These are phyloP conservation scores for Penicillium sp. DNA, from an alignment of 2,329 filamentous ascomycete genomes.

Conservation along the genomic window DNA sequence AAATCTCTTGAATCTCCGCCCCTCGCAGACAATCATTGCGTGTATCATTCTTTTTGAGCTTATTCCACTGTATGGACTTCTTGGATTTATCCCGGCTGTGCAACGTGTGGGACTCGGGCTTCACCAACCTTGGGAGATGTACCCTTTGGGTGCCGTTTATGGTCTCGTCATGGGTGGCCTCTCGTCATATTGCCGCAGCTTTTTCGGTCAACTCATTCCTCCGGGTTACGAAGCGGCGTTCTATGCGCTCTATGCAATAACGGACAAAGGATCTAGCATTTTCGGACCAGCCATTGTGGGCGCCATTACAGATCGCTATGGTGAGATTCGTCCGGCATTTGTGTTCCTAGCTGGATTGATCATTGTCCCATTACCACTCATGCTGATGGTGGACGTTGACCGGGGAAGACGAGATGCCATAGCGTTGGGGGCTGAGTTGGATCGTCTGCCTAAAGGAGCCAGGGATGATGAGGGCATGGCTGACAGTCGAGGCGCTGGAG, in stretches of 20 bases:
- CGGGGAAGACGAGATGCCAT: conserved; percentile 67
- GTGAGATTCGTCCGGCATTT: conserved; percentile 81
- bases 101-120: conserved; percentile 73
- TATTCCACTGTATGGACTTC: conserved; percentile 84
- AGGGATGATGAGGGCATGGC: conserved; percentile 30
- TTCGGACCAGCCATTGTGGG: conserved; percentile 95
- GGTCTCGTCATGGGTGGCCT: conserved; percentile 92
- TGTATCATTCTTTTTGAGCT: conserved; percentile 88
- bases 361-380: conserved; percentile 74
- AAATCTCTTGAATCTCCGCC: conserved; percentile 62
- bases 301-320: conserved; percentile 78
- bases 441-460: conserved; percentile 27
- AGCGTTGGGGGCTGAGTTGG: conserved; percentile 56
- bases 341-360: conserved; percentile 87
- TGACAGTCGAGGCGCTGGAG: neutral
- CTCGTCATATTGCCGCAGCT: conserved; percentile 82
- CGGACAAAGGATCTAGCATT: conserved; percentile 90
- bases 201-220: conserved; percentile 91
- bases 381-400: conserved; percentile 81
- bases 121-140: conserved; percentile 97
- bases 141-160: conserved; percentile 82
- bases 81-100: conserved; percentile 81
- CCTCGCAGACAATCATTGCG: conserved; percentile 85
- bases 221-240: conserved; percentile 93
- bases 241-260: conserved; percentile 94